A percentile compares a stretch with the other conserved stretches of the same genome.
phyloP scores from a whole-genome alignment of 2,329 filamentous ascomycete genomes.

The Ophiostoma perfectum region DNA sequence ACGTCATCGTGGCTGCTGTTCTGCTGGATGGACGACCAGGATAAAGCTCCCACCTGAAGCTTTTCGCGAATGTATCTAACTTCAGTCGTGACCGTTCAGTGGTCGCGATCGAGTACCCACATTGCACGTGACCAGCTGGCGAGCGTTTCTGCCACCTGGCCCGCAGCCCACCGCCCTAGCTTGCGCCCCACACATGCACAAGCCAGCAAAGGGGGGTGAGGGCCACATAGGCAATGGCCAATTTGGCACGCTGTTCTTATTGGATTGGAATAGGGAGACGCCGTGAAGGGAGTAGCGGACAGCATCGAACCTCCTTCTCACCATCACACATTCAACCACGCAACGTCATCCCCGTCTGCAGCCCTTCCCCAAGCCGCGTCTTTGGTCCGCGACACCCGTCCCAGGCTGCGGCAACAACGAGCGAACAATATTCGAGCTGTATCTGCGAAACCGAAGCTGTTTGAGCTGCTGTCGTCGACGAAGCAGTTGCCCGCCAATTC shows the following conservation, averaged over 20 bases:
- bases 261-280: conserved; percentile 20
- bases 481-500: background rate
- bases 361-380: conserved; percentile 16
- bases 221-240: conserved; percentile 18
- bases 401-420: conserved; percentile 18
- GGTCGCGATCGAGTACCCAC: background rate
- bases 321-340: conserved; percentile 17
- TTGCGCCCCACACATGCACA: conserved; percentile 21
- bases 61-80: conserved; percentile 9
- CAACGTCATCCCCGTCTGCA: conserved; percentile 17
- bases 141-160: conserved; percentile 25
- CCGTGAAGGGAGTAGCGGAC: conserved; percentile 8
- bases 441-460: background rate
- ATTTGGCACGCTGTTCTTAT: conserved; percentile 28
- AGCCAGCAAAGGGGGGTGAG: conserved; percentile 24
- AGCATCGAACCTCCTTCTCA: conserved; percentile 20
- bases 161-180: conserved; percentile 25
- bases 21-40: background rate
- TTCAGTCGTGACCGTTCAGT: background rate
- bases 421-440: background rate
- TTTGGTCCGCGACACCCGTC: conserved; percentile 17
- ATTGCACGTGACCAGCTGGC: conserved; percentile 19
- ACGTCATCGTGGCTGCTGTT: conserved; percentile 42
- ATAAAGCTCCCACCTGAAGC: conserved; percentile 12
- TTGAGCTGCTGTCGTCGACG: background rate